Percentiles rank a stretch among this genome's conserved stretches.
These are phyloP conservation scores for Monosporascus sp. DNA, from an alignment of 2,329 filamentous ascomycete species.

Conservation along the genomic window DNA sequence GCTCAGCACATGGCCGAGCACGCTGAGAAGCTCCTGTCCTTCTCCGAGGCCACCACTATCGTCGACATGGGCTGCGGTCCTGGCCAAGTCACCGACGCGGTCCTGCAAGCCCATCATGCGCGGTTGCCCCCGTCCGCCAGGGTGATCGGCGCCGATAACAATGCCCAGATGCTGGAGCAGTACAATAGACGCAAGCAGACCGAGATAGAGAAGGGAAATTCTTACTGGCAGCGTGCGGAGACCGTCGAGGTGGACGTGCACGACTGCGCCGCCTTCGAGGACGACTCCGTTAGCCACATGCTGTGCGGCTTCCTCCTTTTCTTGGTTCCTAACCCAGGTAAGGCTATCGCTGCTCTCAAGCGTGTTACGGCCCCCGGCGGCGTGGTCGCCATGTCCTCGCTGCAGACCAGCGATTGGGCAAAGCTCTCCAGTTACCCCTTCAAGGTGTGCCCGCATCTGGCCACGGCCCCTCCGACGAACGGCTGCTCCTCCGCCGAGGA, in stretches of 20 bases:
- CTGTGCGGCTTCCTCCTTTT: slow-evolving; percentile 7
- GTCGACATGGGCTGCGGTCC: slow-evolving; percentile 14
- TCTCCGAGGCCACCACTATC: slow-evolving; percentile 7
- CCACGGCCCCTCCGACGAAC: background rate
- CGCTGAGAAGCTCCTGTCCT: slow-evolving; percentile 4
- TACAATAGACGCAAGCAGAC: slow-evolving; percentile 1
- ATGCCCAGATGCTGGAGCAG: slow-evolving; percentile 8
- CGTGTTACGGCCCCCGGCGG: slow-evolving; percentile 7
- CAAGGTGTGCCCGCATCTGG: slow-evolving; percentile 7
- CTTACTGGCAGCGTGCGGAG: slow-evolving; percentile 5
- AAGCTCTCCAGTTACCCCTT: slow-evolving; percentile 8
- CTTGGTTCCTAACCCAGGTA: slow-evolving; percentile 7
- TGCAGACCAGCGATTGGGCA: slow-evolving; percentile 7
- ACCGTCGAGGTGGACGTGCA: slow-evolving; percentile 2
- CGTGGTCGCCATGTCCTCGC: slow-evolving; percentile 8
- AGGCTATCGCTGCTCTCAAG: slow-evolving; percentile 5
- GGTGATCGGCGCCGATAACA: slow-evolving; percentile 11
- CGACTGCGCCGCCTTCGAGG: slow-evolving; percentile 5
- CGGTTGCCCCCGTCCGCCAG: slow-evolving; percentile 1
- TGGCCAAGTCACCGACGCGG: slow-evolving; percentile 8
- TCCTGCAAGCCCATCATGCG: slow-evolving; percentile 3
- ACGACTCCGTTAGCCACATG: slow-evolving; percentile 10
- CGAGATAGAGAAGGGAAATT: slow-evolving; percentile 3
- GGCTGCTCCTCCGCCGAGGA: slow-evolving; percentile 6
- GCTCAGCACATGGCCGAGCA: slow-evolving; percentile 7